These are phyloP conservation scores for Pichia thaimueangensis DNA, from an alignment of 805 yeast genomes.

Conservation along the genomic window DNA sequence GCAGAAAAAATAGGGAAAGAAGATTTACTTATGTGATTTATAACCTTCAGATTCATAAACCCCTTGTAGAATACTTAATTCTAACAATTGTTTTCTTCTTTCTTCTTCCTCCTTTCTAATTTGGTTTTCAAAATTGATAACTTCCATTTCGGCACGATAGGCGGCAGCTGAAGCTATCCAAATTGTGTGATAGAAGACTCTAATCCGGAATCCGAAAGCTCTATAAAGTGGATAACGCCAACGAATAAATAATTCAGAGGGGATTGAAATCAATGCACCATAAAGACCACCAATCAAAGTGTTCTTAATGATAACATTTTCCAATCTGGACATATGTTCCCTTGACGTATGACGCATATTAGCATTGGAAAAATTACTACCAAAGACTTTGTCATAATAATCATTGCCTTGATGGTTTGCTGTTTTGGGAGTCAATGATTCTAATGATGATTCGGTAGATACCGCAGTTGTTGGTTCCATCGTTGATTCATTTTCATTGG, in stretches of 20 bases:
- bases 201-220: slow-evolving; percentile 31
- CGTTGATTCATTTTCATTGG: too few species aligned
- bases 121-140: slow-evolving; percentile 28
- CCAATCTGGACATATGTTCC: slow-evolving; percentile 22
- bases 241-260: slow-evolving; percentile 30
- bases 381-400: slow-evolving; percentile 4
- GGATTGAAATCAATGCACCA: slow-evolving; percentile 33
- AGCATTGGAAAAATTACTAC: slow-evolving; percentile 20
- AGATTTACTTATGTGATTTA: slow-evolving; percentile 6
- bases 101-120: slow-evolving; percentile 28
- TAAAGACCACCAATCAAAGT: slow-evolving; percentile 31
- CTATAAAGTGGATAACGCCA: slow-evolving; percentile 35
- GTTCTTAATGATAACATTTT: slow-evolving; percentile 27
- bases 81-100: slow-evolving; percentile 28
- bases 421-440: too few species aligned
- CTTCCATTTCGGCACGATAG: slow-evolving; percentile 31
- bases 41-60: slow-evolving; percentile 27
- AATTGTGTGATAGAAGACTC: slow-evolving; percentile 34
- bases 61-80: slow-evolving; percentile 30
- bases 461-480: too few species aligned
- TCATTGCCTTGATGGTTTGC: too few species aligned
- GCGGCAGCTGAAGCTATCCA: slow-evolving; percentile 33
- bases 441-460: too few species aligned
- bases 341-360: slow-evolving; percentile 14
- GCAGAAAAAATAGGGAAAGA: too few species aligned